Base-by-base conservation (phyloP, 495 filamentous ascomycete genomes). In the Endocarpon pusillum region DNA sequence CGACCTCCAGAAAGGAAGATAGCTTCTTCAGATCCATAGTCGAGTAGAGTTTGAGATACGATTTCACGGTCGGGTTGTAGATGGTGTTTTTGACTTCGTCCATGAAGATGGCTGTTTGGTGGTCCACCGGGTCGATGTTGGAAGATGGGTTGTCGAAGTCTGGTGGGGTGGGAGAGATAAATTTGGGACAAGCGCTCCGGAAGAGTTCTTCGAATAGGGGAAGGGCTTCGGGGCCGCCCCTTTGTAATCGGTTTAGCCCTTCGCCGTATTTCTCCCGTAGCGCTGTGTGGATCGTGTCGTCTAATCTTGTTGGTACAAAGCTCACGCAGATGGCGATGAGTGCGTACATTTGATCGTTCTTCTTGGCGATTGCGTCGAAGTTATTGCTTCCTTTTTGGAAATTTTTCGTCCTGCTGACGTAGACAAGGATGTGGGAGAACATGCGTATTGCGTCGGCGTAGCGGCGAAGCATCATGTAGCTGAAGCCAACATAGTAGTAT, bases 381-480 rank as follows among this genome's bases (percentile, higher is more conserved):
- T 85, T 84, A 18, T 86, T 78, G 54, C 77, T 82, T 23, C 69
- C 68, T 75, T 97, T 97, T 61, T 96, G 91, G 73, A 96, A 94
- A 65, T 94, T 94, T 78, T 97, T 97, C 48, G 89, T 97, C 41
- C 89, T 74, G 32, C 83, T 92, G 42, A 96, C 91, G 64, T 97
- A 97, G 60, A 97, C 80, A 53, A 97, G 71, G 58, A 97, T 97
- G 68, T 97, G 89, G 66, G 79, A 86, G 75, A 97, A 97, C 76
- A 92, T 87, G 67, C 87, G 83, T 61, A 96, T 94, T 55, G 89
- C 89, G 53, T 97, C 89, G 59, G 81, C 83, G 51, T 97, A 97
- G 51, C 89, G 81, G 57, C 87, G 84, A 81, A 94, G 86, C 89
- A 97, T 97, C 89, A 97, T 96, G 73, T 97, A 97, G 45, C 82